Conservation (phyloP, 768 basidiomycete species). For the Arthromyces matolae region DNA sequence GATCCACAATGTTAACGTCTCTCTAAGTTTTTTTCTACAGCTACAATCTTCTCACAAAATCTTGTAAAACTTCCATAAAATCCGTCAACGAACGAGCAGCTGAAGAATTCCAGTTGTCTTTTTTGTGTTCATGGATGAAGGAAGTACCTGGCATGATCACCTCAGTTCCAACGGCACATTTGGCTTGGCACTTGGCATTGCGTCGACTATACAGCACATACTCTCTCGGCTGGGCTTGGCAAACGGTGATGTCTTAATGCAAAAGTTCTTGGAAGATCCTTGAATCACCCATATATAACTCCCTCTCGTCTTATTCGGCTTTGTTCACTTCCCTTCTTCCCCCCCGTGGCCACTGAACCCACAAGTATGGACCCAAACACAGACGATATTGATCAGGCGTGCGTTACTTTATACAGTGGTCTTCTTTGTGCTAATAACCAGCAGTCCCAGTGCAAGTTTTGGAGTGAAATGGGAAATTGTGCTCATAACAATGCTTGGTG, state of each 20-base stretch:
- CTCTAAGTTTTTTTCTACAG: too few species aligned
- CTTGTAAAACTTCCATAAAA: too few species aligned
- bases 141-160: too few species aligned
- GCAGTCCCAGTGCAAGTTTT: slow-evolving; percentile 31
- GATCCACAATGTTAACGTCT: too few species aligned
- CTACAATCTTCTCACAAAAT: too few species aligned
- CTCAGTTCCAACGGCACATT: slow-evolving; percentile 2
- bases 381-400: slow-evolving; percentile 1
- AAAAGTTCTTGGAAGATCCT: slow-evolving; percentile 19
- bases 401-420: background rate
- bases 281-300: slow-evolving; percentile 16
- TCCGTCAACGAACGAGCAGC: too few species aligned
- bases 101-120: too few species aligned
- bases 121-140: too few species aligned
- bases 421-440: too few species aligned
- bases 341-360: background rate
- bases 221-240: slow-evolving; percentile 12
- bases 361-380: background rate
- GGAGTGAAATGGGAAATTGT: slow-evolving; percentile 36
- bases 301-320: slow-evolving; percentile 1
- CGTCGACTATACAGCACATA: slow-evolving; percentile 2
- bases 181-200: slow-evolving; percentile 19
- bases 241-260: slow-evolving; percentile 11
- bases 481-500: slow-evolving; percentile 31
- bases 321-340: background rate